phyloP scores from a whole-genome alignment of 163 green algal genomes.

The Chlorella variabilis region DNA sequence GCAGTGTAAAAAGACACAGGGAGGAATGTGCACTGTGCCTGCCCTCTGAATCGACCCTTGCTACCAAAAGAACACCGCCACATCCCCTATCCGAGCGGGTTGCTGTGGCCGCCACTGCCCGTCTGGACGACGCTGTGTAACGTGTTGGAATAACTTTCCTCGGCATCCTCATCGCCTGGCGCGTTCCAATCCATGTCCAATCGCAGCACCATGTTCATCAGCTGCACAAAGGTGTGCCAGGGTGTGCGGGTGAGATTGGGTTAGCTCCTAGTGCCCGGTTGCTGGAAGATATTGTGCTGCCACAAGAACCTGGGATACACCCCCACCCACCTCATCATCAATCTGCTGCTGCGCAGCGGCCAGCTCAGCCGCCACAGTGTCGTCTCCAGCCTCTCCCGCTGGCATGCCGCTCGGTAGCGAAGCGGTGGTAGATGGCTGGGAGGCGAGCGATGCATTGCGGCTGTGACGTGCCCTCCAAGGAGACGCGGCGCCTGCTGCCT shows the following conservation, averaged over 20 bases:
- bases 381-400: neutral
- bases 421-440: neutral
- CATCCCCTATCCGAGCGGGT: too few relatives aligned
- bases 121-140: neutral
- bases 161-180: neutral
- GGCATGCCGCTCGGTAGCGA: slow-evolving; percentile 1
- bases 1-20: too few relatives aligned
- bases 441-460: neutral
- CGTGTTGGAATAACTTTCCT: neutral
- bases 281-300: too few relatives aligned
- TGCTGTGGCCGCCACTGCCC: neutral
- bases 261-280: too few relatives aligned
- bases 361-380: slow-evolving; percentile 17
- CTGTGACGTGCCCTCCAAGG: neutral
- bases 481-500: neutral
- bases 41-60: too few relatives aligned
- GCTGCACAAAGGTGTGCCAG: neutral
- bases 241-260: too few relatives aligned
- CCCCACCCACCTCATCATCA: slow-evolving; percentile 11
- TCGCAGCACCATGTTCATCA: slow-evolving; percentile 11
- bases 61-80: neutral
- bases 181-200: neutral
- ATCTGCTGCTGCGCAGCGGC: slow-evolving; percentile 20
- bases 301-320: too few relatives aligned
- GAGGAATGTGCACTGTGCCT: too few relatives aligned